Base-by-base conservation (phyloP, 2,329 filamentous ascomycete genomes). In the Clonostachys solani region DNA sequence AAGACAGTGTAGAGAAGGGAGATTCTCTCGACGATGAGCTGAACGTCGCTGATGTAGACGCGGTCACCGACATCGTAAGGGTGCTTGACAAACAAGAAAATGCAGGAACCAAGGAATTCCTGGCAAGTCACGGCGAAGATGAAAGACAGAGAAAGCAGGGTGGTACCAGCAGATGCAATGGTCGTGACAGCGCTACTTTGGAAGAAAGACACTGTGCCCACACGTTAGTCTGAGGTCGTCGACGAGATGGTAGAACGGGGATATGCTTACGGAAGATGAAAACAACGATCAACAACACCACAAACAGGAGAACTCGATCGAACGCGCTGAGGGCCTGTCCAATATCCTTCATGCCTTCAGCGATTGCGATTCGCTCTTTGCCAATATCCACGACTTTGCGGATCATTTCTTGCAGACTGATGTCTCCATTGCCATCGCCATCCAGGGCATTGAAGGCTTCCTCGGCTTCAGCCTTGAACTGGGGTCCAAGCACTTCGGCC, bases 41-140 rank as follows among this genome's bases (percentile, higher is more conserved):
- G 77, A 54, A 85, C 77, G 15, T 75, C 75, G 45, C 64, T 71
- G 53, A 97, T 87, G 58, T 96, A 91, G 40, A 97, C 89, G 23
- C 94, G 86, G 64, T 99, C 94, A 51, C 92, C 92, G 18, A 97
- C 91, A 63, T 99, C 94, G 64, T 88, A 97, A 0, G 94, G 92
- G 64, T 99, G 94, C 74, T 99, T 99, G 73, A 97, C 90, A 60
- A 99, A 99, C 2, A 99, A 74, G 74, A 99, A 99, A 60, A 99
- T 96, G 73, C 92, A 97, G 36, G 92, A 96, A 60, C 92, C 92
- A n/a, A 99, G 81, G 53, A 99, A 87, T 67, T 99, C 94, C 67
- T 96, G 92, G 5, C 87, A 86, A 2, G 92, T 96, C 47, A 87
- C 86, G 19, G 92, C 86, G 65, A 99, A 97, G 56, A 96, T 87